Base-by-base conservation (phyloP, 176 grass and related monocot genomes). In the Carex littledalei region DNA sequence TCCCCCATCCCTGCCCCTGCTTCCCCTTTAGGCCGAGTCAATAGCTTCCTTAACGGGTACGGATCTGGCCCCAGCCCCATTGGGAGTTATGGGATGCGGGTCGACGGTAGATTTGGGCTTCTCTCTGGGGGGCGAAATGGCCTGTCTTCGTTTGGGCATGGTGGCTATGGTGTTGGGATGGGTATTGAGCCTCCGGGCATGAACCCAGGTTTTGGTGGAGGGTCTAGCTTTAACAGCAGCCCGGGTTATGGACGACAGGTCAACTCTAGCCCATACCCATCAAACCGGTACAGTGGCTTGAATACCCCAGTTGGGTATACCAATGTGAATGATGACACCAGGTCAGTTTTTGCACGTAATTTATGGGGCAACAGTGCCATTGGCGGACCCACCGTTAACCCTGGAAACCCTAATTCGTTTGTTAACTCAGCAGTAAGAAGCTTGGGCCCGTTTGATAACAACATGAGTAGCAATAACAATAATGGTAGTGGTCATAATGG, bases 41-140 rank as follows among this genome's bases (percentile, higher is more conserved):
- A 94, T 83, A 98, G 55, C 92, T 87, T 93, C 74, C 74, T 94
- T 53, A 94, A 94, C 86, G 89, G 89, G 47, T 91, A 91, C 70
- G 89, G 87, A 80, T 91, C 90, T 65, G 91, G 92, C 49, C 87
- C 92, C 0, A 90, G 87, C 86, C 88, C 89, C 3, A 88, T 98
- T 52, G 86, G 91, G 81, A 87, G 91, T 52, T 98, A 91, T 75
- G 95, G 92, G 17, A 90, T 98, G 95, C 86, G 91, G 63, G 84
- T 93, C 45, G 95, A 98, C 71, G 88, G 91, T 63, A 88, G 95
- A 83, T 93, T 76, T 76, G 91, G 95, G n/a, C 84, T 92, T 41
- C 86, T 98, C 63, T 77, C 84, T 34, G 89, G 91, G 5, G 80
- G 92, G 37, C 78, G 91, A 11, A 98, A 93, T 80, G 92, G 92